These are phyloP conservation scores for Peterozyma xylosa DNA, from an alignment of 805 yeast genomes.

Conservation along the genomic window DNA sequence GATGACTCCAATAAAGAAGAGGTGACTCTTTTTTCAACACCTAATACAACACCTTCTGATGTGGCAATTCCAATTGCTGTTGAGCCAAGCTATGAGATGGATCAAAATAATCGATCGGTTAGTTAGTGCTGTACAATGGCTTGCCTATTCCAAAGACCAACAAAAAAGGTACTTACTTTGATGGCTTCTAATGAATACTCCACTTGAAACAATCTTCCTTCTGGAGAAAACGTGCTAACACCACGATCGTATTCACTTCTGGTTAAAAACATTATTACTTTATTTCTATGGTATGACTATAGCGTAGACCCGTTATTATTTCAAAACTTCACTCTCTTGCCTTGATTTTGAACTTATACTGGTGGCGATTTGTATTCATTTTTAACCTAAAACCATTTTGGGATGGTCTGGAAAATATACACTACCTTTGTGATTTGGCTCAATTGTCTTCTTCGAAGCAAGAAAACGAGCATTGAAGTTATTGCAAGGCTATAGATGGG, in stretches of 20 bases:
- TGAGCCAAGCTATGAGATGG: slow-evolving; percentile 53
- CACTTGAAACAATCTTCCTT: slow-evolving; percentile 96
- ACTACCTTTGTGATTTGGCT: too few species aligned
- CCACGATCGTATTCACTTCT: slow-evolving; percentile 99
- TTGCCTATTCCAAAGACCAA: background rate
- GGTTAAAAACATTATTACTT: slow-evolving; percentile 76
- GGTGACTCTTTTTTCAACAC: slow-evolving; percentile 96
- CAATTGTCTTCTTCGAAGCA: too few species aligned
- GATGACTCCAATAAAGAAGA: slow-evolving; percentile 86
- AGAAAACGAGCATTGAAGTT: too few species aligned
- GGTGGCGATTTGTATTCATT: too few species aligned
- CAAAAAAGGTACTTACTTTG: slow-evolving; percentile 41
- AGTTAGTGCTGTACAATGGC: too few species aligned
- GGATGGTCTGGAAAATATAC: too few species aligned
- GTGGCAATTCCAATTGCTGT: slow-evolving; percentile 97
- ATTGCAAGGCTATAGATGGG: too few species aligned
- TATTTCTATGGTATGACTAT: too few species aligned
- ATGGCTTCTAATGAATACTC: slow-evolving; percentile 97
- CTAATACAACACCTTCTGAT: slow-evolving; percentile 90
- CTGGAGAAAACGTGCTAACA: slow-evolving; percentile 97
- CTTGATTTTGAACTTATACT: too few species aligned
- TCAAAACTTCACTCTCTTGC: too few species aligned
- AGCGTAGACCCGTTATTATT: too few species aligned
- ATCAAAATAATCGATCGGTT: background rate
- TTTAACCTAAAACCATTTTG: too few species aligned